Conservation (phyloP, 2,329 filamentous ascomycete genomes). For the Botrytis squamosa region DNA sequence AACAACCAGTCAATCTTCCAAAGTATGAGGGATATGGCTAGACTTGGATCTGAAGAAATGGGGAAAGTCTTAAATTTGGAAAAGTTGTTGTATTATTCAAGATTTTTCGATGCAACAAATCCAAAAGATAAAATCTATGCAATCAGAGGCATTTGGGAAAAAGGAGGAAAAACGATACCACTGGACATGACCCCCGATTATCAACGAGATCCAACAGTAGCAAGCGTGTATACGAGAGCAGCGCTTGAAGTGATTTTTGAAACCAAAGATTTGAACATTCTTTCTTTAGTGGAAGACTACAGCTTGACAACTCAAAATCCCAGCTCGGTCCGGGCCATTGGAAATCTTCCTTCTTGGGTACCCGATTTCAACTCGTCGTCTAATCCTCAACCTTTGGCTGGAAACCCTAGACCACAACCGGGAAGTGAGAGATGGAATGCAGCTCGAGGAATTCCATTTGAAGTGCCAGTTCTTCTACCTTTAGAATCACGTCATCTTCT, state of each 20-base stretch:
- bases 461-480: conserved; percentile 5
- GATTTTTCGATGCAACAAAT: conserved; percentile 23
- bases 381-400: conserved; percentile 19
- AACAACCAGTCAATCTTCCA: conserved; percentile 24
- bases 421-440: conserved; percentile 23
- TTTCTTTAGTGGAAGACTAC: conserved; percentile 26
- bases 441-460: conserved; percentile 10
- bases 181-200: conserved; percentile 16
- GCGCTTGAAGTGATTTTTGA: conserved; percentile 20
- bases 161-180: conserved; percentile 12
- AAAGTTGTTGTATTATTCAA: conserved; percentile 22
- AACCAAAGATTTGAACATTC: conserved; percentile 24
- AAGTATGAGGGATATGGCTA: conserved; percentile 13
- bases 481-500: not conserved
- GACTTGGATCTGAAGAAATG: not conserved
- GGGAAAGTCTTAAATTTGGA: conserved; percentile 19
- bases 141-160: conserved; percentile 23
- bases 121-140: conserved; percentile 25
- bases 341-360: conserved; percentile 26
- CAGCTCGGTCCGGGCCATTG: not conserved
- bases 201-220: not conserved
- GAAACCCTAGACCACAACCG: conserved; percentile 21
- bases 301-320: not conserved
- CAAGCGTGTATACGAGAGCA: conserved; percentile 23
- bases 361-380: conserved; percentile 24